Evolutionary conservation across 345 rosid genomes (phyloP), one percentile per base, ranked within the genome.

Genomic region (Camelina laxa): DNA sequence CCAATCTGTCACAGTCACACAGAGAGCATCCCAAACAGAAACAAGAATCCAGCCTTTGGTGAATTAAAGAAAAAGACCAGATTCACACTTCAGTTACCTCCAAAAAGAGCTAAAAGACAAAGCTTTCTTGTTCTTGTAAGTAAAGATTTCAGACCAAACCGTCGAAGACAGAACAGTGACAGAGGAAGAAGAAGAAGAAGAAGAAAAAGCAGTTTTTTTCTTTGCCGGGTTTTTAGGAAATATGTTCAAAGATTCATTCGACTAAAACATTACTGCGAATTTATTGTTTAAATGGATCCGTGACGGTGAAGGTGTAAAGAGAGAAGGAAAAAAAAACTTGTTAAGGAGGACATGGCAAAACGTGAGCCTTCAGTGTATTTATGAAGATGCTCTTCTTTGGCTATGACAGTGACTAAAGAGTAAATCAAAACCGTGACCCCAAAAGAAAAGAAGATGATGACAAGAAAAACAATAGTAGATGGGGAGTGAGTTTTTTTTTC

Each of bases 361-460:
- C 48, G 39, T 75, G 79, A 75, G 55, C 63, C 69, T 51, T 68
- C 14, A 39, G 31, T 51, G 38, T 50, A 39, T 67, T 33, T 62
- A 62, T 76, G 16, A 66, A 60, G 75, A 62, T 76, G 71, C 75
- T 27, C 44, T 74, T 19, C 36, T 7, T 1, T 33, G 36, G 53
- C 35, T 55, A 56, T 49, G 19, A 77, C 15, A 64, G 76, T 4
- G 76, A 70, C 72, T 4, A 2, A 9, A 27, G 80, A 64, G 80
- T 77, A 57, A 48, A 57, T 39, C 1, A 24, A 76, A 77, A 57
- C 80, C 80, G 80, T 77, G 80, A 77, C 72, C 65, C 72, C 48
- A 17, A 49, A 36, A 63, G 70, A 76, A 76, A 63, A 27, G 30
- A 27, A 27, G 30, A 4, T 27, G 59, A 36, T 9, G 60, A 64